These are phyloP conservation scores for Colletotrichum theobromicola DNA, from an alignment of 2,329 filamentous ascomycete species.

Conservation along the genomic window DNA sequence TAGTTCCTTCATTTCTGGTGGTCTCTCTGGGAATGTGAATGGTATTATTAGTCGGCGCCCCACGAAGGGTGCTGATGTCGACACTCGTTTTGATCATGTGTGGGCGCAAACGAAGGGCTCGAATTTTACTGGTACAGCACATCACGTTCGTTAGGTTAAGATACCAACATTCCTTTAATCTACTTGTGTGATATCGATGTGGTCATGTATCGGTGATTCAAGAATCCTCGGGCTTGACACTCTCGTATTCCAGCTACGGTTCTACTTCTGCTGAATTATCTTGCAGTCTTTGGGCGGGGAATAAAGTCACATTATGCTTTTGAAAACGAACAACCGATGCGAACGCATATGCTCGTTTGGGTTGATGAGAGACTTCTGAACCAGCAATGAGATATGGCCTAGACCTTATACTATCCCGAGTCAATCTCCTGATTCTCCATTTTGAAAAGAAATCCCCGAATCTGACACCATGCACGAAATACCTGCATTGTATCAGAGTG, in stretches of 20 bases:
- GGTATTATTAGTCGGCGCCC: not conserved
- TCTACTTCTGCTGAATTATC: not conserved
- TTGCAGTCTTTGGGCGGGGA: not conserved
- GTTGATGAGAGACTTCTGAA: not conserved
- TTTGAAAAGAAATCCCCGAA: not conserved
- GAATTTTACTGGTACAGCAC: not conserved
- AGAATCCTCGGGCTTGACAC: not conserved
- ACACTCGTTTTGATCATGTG: conserved; percentile 5
- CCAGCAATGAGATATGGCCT: not conserved
- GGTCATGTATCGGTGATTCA: not conserved
- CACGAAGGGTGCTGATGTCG: conserved; percentile 6
- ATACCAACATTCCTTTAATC: conserved; percentile 11
- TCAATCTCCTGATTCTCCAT: not conserved
- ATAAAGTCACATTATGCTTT: not conserved
- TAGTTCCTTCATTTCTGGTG: not conserved
- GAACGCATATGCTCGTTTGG: not conserved
- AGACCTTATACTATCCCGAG: not conserved
- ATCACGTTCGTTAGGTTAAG: not conserved
- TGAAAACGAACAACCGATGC: not conserved
- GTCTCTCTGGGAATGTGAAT: not conserved
- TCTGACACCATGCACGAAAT: not conserved
- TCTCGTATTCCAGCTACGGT: not conserved
- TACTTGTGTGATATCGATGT: not conserved
- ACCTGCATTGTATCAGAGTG: not conserved
- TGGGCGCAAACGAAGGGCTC: not conserved